phyloP scores from a whole-genome alignment of 2,329 filamentous ascomycete species.

The Colletotrichum liriopes region DNA sequence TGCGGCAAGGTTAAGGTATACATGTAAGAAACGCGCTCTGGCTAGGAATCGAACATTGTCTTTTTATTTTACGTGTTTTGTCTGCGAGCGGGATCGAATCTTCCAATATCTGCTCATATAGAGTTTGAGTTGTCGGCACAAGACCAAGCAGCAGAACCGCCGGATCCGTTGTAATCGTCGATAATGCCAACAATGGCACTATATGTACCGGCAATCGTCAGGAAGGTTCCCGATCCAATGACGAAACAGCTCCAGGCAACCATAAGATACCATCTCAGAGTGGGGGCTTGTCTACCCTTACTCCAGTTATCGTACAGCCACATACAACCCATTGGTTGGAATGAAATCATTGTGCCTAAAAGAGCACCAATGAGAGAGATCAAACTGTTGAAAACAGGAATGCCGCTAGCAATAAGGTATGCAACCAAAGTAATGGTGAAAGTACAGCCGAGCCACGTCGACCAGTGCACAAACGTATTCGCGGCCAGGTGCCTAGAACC shows the following conservation, averaged over 20 bases:
- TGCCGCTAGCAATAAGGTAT: constrained; percentile 47
- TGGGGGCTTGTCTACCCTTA: constrained; percentile 25
- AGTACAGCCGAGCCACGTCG: constrained; percentile 49
- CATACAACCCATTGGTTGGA: constrained; percentile 50
- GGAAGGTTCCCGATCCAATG: constrained; percentile 35
- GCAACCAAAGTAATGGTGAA: constrained; percentile 42
- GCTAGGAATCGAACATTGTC: neutral
- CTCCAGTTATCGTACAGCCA: constrained; percentile 51
- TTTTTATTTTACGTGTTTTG: neutral
- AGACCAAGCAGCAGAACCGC: constrained; percentile 32
- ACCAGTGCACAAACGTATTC: constrained; percentile 50
- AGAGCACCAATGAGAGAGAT: constrained; percentile 51
- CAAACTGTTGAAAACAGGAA: constrained; percentile 46
- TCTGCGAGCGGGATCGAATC: neutral
- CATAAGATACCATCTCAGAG: constrained; percentile 42
- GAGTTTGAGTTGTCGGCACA: constrained; percentile 43
- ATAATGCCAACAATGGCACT: constrained; percentile 36
- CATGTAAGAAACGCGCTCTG: neutral
- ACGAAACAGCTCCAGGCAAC: constrained; percentile 43
- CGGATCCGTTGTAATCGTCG: constrained; percentile 26
- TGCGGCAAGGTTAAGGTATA: no score
- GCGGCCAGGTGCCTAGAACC: constrained; percentile 49
- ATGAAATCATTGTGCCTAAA: constrained; percentile 50
- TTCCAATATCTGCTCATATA: neutral
- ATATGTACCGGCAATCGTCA: constrained; percentile 41